phyloP scores from a whole-genome alignment of 345 rosid species.

The Eucalyptus curtisii region DNA sequence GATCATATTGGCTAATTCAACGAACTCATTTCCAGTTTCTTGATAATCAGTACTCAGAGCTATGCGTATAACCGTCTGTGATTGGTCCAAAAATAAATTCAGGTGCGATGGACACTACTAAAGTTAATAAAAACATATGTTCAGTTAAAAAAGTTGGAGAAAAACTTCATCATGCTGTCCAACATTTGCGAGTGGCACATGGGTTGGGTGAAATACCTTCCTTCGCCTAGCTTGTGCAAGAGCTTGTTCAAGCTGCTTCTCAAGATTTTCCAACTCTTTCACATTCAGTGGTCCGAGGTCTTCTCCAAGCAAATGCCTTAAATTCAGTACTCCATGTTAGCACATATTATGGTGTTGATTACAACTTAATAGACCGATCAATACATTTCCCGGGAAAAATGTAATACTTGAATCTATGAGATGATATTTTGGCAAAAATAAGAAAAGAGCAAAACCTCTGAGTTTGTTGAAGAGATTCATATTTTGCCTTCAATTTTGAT shows the following conservation, averaged over 20 bases:
- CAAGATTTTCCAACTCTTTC: conserved; percentile 63
- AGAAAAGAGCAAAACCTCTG: conserved; percentile 36
- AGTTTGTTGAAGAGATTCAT: conserved; percentile 71
- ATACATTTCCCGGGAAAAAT: background rate
- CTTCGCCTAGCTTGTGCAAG: conserved; percentile 66
- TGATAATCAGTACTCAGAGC: background rate
- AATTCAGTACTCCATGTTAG: background rate
- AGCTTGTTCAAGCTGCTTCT: conserved; percentile 78
- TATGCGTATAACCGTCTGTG: background rate
- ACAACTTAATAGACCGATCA: background rate
- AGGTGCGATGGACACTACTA: background rate
- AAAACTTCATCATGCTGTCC: background rate
- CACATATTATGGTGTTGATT: background rate
- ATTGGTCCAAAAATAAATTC: background rate
- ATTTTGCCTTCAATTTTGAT: conserved; percentile 59
- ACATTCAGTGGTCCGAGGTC: conserved; percentile 68
- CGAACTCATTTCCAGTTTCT: background rate
- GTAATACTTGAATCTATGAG: background rate
- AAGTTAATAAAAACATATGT: background rate
- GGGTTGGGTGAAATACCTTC: conserved; percentile 25
- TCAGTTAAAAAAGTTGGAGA: background rate
- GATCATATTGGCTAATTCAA: background rate
- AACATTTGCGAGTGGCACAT: background rate
- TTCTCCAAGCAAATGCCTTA: conserved; percentile 82
- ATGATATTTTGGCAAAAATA: background rate